Conservation (phyloP, 257 asterid genomes). For the Hygrophila difformis region DNA sequence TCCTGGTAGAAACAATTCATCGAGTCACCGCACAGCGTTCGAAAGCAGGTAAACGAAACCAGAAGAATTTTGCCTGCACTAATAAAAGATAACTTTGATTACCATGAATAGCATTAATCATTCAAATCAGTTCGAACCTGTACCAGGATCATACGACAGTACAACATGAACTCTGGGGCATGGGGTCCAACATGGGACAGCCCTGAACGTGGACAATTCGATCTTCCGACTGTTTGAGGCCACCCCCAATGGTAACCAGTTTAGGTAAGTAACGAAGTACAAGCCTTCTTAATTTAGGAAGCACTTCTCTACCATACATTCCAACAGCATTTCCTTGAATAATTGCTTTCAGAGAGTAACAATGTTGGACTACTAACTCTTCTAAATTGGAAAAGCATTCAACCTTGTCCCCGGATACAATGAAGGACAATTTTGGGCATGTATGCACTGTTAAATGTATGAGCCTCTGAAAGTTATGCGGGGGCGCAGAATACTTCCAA, state of each 20-base stretch:
- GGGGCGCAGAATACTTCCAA: conserved; percentile 1
- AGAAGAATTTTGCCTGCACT: too few relatives aligned
- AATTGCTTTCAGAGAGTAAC: conserved; percentile 9
- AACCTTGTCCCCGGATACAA: too few relatives aligned
- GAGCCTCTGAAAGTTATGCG: conserved; percentile 13
- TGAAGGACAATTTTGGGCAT: too few relatives aligned
- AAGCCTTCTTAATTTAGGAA: conserved; percentile 9
- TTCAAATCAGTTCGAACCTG: too few relatives aligned
- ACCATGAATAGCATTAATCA: too few relatives aligned
- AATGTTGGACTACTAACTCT: conserved; percentile 16
- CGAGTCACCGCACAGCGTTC: too few relatives aligned
- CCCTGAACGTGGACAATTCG: neutral
- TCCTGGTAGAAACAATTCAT: too few relatives aligned
- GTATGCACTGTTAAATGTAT: conserved; percentile 2
- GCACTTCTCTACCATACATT: neutral
- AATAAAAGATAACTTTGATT: too few relatives aligned
- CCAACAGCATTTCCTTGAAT: neutral
- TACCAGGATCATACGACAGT: too few relatives aligned
- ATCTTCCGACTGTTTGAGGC: neutral
- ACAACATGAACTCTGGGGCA: neutral
- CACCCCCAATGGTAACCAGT: conserved; percentile 9
- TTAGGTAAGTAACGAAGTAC: conserved; percentile 14
- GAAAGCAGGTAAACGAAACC: too few relatives aligned
- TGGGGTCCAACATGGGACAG: conserved; percentile 3
- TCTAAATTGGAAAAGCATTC: conserved; percentile 12